Base-by-base conservation (phyloP, 257 asterid species). In the Solanum pinnatisectum region DNA sequence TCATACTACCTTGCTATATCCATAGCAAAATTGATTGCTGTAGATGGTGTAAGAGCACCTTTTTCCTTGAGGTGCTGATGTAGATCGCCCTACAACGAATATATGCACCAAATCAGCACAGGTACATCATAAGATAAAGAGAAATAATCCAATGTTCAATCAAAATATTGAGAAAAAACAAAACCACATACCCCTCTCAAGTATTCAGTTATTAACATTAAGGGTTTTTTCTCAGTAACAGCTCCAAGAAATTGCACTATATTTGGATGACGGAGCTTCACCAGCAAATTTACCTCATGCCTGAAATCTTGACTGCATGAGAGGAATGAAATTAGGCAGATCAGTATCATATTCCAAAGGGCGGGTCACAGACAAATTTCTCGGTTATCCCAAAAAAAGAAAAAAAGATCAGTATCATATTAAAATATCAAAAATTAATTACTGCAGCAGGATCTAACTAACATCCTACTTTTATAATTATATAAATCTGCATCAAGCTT, bases 201-300 rank as follows among this genome's bases (percentile, higher is more conserved):
- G 91, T 94, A 97, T 88, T 97, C 99, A 8, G 99, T 96, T 78
- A 97, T 94, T 88, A 97, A 92, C 99, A 97, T 96, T 86, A 97
- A 91, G 79, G 99, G 99, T 91, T 97, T 96, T 93, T 88, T 97
- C 76, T 95, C 96, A 40, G 99, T 96, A 81, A 96, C 98, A 52
- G 99, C 99, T 93, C 99, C 99, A 88, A 96, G 96, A 90, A 97
- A 97, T 89, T 97, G 99, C 92, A 97, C 99, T 73, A 97, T 92
- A 92, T 97, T 97, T 87, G 99, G 99, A 93, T 97, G 99, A 71
- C 99, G 98, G 90, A 97, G 99, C 94, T 97, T 97, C 92, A 97
- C 99, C 63, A 97, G 95, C 95, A 97, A 94, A 90, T 95, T 95
- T 86, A 96, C 99, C 94, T 96, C 98, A 87, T 97, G 99, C 92